phyloP scores from a whole-genome alignment of 768 basidiomycete species.

The Chalciporus piperatus region DNA sequence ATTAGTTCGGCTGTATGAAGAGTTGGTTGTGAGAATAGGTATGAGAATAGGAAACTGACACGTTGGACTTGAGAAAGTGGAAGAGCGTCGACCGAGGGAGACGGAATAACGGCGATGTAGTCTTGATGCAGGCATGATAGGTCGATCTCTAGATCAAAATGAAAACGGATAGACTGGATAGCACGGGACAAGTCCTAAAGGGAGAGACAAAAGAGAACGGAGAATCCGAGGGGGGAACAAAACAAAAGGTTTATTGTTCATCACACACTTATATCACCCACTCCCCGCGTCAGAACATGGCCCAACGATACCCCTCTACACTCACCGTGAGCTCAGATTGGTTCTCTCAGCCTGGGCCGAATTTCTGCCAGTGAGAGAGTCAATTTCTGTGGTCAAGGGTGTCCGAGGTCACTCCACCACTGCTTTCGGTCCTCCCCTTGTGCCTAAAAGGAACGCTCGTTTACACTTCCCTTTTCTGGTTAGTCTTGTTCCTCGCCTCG shows the following conservation, averaged over 20 bases:
- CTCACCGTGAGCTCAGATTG: not conserved
- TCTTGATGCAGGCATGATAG: conserved; percentile 17
- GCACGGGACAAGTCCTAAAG: too few relatives aligned
- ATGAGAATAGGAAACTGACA: conserved; percentile 3
- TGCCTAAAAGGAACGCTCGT: conserved; percentile 6
- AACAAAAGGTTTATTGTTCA: conserved; percentile 28
- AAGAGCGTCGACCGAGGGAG: conserved; percentile 37
- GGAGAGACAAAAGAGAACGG: conserved; percentile 20
- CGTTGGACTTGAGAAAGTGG: conserved; percentile 31
- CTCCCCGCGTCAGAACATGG: conserved; percentile 5
- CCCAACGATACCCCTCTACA: conserved; percentile 8
- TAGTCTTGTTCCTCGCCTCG: conserved; percentile 1
- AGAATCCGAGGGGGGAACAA: conserved; percentile 1
- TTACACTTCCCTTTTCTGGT: conserved; percentile 12
- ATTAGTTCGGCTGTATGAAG: conserved; percentile 34
- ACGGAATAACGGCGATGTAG: conserved; percentile 26
- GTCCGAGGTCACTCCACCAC: not conserved
- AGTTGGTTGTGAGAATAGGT: not conserved
- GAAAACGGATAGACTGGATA: not conserved
- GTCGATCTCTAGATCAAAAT: not conserved
- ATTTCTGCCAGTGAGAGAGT: not conserved
- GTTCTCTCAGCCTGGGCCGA: too few relatives aligned
- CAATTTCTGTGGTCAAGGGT: too few relatives aligned
- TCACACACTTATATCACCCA: conserved; percentile 20
- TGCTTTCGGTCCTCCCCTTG: conserved; percentile 17